Evolutionary conservation across 805 yeast genomes (phyloP).

Genomic region (Teunomyces cretensis): DNA sequence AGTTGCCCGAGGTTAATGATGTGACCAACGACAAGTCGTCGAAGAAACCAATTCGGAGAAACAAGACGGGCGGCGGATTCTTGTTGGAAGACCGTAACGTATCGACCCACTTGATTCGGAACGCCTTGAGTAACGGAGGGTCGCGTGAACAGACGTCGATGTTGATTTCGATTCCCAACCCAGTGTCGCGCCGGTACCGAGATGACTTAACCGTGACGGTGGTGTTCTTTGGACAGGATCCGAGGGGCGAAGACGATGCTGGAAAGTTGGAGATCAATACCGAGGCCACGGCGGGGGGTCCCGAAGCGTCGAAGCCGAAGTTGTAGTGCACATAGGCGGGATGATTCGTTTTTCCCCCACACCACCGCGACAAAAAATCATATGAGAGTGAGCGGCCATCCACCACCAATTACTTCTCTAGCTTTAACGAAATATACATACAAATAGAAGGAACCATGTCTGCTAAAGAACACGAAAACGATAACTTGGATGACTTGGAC

Average conservation of each 20-base stretch:
- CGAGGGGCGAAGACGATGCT: conserved; percentile 36
- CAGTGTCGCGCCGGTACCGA: conserved; percentile 86
- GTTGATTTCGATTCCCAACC: conserved; percentile 87
- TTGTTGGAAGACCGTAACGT: conserved; percentile 82
- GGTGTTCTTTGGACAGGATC: conserved; percentile 77
- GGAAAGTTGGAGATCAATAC: conserved; percentile 57
- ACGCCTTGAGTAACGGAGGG: conserved; percentile 86
- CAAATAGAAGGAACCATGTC: not conserved
- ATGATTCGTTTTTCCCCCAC: not conserved
- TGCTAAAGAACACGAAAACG: conserved; percentile 19
- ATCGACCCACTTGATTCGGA: conserved; percentile 89
- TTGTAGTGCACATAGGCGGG: conserved; percentile 22
- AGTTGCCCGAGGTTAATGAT: conserved; percentile 64
- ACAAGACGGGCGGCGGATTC: conserved; percentile 39
- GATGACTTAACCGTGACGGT: conserved; percentile 97
- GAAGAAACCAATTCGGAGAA: conserved; percentile 74
- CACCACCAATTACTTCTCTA: too few relatives aligned
- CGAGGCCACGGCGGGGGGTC: conserved; percentile 61
- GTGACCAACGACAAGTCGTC: conserved; percentile 57
- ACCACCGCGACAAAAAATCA: not conserved
- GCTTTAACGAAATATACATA: not conserved
- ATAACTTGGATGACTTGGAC: conserved; percentile 73
- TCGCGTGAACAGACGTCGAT: conserved; percentile 84
- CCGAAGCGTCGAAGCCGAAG: conserved; percentile 45
- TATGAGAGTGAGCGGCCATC: not conserved